Base-by-base conservation (phyloP, 495 filamentous ascomycete species). In the Penicillium cosmopolitanum region DNA sequence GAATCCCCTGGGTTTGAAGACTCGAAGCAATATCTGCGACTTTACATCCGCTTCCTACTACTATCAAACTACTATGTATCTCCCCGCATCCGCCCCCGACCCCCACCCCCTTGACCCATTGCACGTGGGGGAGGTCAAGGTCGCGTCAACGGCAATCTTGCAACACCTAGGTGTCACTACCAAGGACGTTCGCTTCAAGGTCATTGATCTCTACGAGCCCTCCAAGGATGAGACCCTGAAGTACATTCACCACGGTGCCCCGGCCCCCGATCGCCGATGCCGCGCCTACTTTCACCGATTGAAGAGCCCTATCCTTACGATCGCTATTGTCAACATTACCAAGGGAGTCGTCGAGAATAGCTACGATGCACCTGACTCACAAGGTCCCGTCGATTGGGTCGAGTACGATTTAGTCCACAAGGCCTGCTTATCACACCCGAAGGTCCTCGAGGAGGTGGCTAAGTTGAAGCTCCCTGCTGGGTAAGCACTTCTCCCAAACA, bases 171-270 rank as follows among this genome's bases (percentile, higher is more conserved):
- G 8, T 31, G 28, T 31, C 5, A 31, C 28, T 6, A 31, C 36
- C 36, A 92, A 51, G 9, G 48, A 51, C 16, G 19, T 60, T 19
- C 40, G 55, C 1, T 57, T 57, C 23, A 57, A 57, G 43, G 42
- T 57, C 11, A 48, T 57, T 16, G 55, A 57, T 28, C 55, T 28
- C 36, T 38, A 21, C 34, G 16, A 46, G 31, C 31, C 38, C 25
- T 40, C 38, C 21, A 57, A 57, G 34, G 25, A 15, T 11, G 19
- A 16, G 42, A 50, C 48, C 16, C 18, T 47, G n/a, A 16, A 25
- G 25, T 19, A 57, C 55, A 16, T 47, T 46, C 21, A 46, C 13
- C 18, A 57, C n/a, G 42, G 42, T 50, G 55, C 38, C 25, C 9
- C 38, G 19, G 43, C 31, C 25, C 33, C 55, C 43, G 40, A 51